A percentile compares a stretch with the other conserved stretches of the same genome.
phyloP scores from a whole-genome alignment of 1,284 basidiomycete species.

The Ceratobasidium sp. region DNA sequence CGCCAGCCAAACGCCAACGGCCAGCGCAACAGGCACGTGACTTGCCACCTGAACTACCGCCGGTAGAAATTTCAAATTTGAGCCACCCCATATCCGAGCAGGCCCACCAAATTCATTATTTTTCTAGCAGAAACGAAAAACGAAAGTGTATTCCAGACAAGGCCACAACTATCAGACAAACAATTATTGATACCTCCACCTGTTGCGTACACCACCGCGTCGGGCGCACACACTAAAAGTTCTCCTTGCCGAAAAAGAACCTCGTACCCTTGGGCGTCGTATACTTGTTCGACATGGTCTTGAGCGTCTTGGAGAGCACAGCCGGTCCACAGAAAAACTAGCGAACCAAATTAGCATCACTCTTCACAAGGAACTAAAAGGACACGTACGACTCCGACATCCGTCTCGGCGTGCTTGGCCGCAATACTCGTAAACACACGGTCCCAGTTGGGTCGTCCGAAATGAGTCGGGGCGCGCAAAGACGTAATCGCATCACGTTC shows the following conservation, averaged over 20 bases:
- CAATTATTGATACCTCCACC: not conserved
- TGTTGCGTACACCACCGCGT: not conserved
- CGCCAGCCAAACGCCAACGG: no score
- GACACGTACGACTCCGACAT: conserved; percentile 76
- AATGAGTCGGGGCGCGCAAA: conserved; percentile 89
- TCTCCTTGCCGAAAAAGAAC: conserved; percentile 88
- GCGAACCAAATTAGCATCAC: not conserved
- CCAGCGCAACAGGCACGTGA: no score
- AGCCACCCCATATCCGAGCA: no score
- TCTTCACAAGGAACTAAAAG: no score
- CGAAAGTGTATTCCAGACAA: conserved; percentile 12
- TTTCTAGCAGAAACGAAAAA: not conserved
- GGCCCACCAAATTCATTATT: not conserved
- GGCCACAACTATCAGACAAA: conserved; percentile 2
- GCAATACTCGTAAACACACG: conserved; percentile 78
- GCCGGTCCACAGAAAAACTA: conserved; percentile 86
- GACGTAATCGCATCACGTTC: conserved; percentile 88
- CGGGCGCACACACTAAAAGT: conserved; percentile 41
- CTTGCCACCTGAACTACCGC: no score
- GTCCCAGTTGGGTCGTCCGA: conserved; percentile 93
- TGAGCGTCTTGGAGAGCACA: conserved; percentile 74
- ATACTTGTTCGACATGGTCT: conserved; percentile 84
- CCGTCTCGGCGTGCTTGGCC: conserved; percentile 83
- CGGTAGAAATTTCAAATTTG: no score
- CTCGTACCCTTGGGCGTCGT: conserved; percentile 81